Evolutionary conservation across 179 eudicot genomes (phyloP), one percentile per base, ranked within the genome.

Genomic region (Heliamphora pulchella): DNA sequence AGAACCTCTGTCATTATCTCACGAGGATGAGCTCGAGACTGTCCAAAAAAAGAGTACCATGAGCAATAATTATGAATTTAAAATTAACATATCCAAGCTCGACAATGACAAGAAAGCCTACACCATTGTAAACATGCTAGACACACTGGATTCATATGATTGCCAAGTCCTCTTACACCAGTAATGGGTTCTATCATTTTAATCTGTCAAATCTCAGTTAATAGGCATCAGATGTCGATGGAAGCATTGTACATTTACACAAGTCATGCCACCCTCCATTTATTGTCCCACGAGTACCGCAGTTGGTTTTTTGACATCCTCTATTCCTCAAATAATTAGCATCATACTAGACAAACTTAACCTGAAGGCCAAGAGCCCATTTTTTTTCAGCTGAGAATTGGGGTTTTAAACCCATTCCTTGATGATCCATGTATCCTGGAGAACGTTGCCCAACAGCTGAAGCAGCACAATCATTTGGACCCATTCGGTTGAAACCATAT

Each of bases 341-440:
- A 58, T 81, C 17, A 67, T 14, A 76, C 71, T 73, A 82, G 17
- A 43, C 44, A 65, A 67, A 18, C 67, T 53, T 51, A 82, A 96
- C 99, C 98, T 96, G 97, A 76, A 96, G 85, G 75, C 99, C 99
- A 77, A 92, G 92, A 86, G 89, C 81, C 99, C 99, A 96, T 81
- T 92, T 95, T 86, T 87, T 90, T 87, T 92, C 94, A 80, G 73
- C 85, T 67, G 91, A 83, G 47, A 87, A 80, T 82, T 83, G 93
- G 71, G 83, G 87, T 53, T 88, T 87, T 87, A 86, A 64, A 87
- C 87, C 87, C 64, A 80, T 80, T 85, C 90, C 94, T 79, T 84
- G 93, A 87, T 85, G 88, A 77, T 94, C 98, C 82, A 77, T 80
- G 62, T 84, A 83, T 63, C 92, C 94, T 74, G 84, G 89, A 77